phyloP scores from a whole-genome alignment of 345 rosid species.

The Lumnitzera littorea region DNA sequence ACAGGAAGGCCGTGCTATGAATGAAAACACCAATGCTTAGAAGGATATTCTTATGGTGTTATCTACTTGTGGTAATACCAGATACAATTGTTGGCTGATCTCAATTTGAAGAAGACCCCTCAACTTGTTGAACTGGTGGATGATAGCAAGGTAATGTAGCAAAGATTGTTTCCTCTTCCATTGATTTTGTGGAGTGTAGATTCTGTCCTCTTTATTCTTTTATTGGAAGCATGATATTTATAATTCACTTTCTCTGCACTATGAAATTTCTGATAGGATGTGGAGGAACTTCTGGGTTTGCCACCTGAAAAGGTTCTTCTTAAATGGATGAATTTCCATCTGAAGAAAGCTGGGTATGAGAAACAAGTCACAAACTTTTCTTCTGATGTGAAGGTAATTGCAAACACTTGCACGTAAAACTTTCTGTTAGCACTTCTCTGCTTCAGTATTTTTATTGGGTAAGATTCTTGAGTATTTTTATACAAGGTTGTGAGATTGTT shows the following conservation, averaged over 20 bases:
- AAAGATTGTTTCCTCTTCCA: not conserved
- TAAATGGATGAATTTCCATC: constrained; percentile 98
- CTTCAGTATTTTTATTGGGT: no score
- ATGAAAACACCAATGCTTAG: constrained; percentile 1
- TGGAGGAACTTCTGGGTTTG: constrained; percentile 86
- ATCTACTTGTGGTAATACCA: constrained; percentile 23
- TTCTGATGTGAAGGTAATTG: constrained; percentile 80
- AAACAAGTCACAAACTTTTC: constrained; percentile 95
- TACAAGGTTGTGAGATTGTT: not conserved
- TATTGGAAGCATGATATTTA: not conserved
- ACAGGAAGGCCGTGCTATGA: not conserved
- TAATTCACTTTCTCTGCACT: not conserved
- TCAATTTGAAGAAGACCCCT: constrained; percentile 93
- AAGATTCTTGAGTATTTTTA: no score
- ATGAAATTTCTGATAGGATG: constrained; percentile 48
- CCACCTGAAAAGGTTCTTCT: constrained; percentile 92
- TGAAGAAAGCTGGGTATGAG: constrained; percentile 84
- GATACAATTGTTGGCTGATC: constrained; percentile 94
- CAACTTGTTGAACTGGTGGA: constrained; percentile 83
- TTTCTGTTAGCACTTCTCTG: no score
- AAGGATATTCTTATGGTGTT: constrained; percentile 13
- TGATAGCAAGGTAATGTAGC: constrained; percentile 51
- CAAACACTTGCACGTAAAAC: not conserved
- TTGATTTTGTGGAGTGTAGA: constrained; percentile 5
- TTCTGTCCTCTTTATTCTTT: not conserved